A percentile compares a stretch with the other conserved stretches of the same genome.
phyloP scores from a whole-genome alignment of 345 rosid species.

The Lumnitzera littorea region DNA sequence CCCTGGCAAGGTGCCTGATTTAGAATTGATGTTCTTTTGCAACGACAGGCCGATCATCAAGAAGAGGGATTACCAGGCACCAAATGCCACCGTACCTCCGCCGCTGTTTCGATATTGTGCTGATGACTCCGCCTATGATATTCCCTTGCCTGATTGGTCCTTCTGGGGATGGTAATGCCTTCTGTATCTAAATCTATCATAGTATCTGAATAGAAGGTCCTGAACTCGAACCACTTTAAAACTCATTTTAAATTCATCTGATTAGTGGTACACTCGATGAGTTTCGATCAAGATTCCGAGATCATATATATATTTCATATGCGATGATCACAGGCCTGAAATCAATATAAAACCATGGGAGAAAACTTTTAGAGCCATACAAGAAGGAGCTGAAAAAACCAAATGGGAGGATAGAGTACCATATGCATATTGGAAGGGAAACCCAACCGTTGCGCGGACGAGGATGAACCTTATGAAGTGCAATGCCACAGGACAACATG shows the following conservation, averaged over 20 bases:
- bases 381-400: slow-evolving; percentile 27
- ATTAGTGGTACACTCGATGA: too few relatives aligned
- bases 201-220: too few relatives aligned
- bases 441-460: slow-evolving; percentile 19
- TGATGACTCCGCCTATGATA: slow-evolving; percentile 29
- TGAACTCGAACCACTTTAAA: neutral
- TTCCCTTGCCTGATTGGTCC: slow-evolving; percentile 68
- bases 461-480: slow-evolving; percentile 43
- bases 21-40: slow-evolving; percentile 52
- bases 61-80: slow-evolving; percentile 18
- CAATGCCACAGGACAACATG: slow-evolving; percentile 23
- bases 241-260: neutral
- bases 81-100: slow-evolving; percentile 28
- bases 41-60: slow-evolving; percentile 33
- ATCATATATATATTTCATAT: neutral
- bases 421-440: slow-evolving; percentile 69
- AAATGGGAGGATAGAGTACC: slow-evolving; percentile 55
- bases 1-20: slow-evolving; percentile 55
- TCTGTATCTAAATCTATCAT: too few relatives aligned
- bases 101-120: slow-evolving; percentile 64
- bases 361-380: slow-evolving; percentile 23
- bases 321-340: slow-evolving; percentile 37
- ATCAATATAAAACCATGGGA: slow-evolving; percentile 58
- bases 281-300: too few relatives aligned
- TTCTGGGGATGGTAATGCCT: slow-evolving; percentile 66